Percentiles rank a stretch among this genome's conserved stretches.
phyloP scores from a whole-genome alignment of 768 basidiomycete species.

The Suillus americanus region DNA sequence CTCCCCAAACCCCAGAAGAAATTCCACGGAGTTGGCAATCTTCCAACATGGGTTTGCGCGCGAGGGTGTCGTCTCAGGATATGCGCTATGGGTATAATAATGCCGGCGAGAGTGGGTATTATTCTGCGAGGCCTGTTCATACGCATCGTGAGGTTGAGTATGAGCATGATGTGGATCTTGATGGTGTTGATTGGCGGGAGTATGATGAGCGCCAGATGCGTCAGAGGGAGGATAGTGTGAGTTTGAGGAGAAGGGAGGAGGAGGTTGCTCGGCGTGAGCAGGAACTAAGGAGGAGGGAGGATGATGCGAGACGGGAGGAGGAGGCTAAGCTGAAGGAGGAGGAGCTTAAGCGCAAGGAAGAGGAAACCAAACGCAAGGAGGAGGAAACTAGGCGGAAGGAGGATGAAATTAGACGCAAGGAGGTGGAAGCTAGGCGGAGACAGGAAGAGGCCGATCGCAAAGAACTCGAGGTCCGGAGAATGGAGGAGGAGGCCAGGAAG shows the following conservation, averaged over 20 bases:
- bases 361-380: constrained; percentile 12
- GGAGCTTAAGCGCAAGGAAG: constrained; percentile 18
- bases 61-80: constrained; percentile 30
- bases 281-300: constrained; percentile 34
- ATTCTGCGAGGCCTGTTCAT: constrained; percentile 20
- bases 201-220: constrained; percentile 33
- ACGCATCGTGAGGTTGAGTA: constrained; percentile 31
- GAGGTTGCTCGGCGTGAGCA: constrained; percentile 35
- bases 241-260: constrained; percentile 27
- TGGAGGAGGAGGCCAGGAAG: constrained; percentile 21
- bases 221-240: constrained; percentile 31
- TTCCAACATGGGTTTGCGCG: constrained; percentile 17
- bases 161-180: constrained; percentile 31
- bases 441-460: constrained; percentile 24
- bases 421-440: constrained; percentile 27
- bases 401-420: constrained; percentile 17
- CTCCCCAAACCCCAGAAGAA: constrained; percentile 31
- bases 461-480: constrained; percentile 22
- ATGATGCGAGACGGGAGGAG: constrained; percentile 33
- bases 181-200: constrained; percentile 28
- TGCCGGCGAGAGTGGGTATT: constrained; percentile 20
- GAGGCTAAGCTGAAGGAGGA: constrained; percentile 22
- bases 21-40: constrained; percentile 31
- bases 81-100: constrained; percentile 23
- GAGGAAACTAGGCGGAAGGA: constrained; percentile 33